Base-by-base conservation (phyloP, 2,329 filamentous ascomycete species). In the Aspergillus neotritici region DNA sequence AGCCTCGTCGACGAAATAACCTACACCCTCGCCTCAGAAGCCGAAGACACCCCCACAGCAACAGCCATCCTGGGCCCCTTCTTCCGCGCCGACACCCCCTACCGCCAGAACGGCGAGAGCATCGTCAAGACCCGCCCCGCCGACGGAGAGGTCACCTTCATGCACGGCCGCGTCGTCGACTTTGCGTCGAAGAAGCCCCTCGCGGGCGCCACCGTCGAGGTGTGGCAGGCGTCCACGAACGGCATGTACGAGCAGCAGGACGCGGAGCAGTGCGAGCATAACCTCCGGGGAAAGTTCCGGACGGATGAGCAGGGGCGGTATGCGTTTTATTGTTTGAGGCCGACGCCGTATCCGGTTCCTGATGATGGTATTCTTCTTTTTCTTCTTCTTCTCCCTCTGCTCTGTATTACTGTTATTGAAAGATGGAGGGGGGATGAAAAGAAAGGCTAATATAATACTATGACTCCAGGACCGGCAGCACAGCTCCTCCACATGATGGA, bases 31-130 rank as follows among this genome's bases (percentile, higher is more conserved):
- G 75, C 77, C 25, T 75, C 76, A 38, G 69, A 74, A 41, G 69
- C 71, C 11, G 58, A 69, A 11, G 73, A 76, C 31, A 72, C 72
- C 1, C 73, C 81, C 9, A 93, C 87, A 4, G 79, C 86, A 2
- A 86, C 85, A 4, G 82, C 87, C 32, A 88, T 94, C 52, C 77
- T 94, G 0, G 88, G 88, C 0, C 88, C 88, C 1, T 94, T 94
- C 70, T 94, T 86, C 79, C 78, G 86, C 5, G 75, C 80, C 34
- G 77, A 89, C 53, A 80, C 87, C 0, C 87, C 87, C 4, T 68
- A 77, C 45, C 77, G 83, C 36, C 68, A 79, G n/a, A 85, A 85
- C 58, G 87, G 85, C 38, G 77, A 74, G 35, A 82, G 73, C 55
- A 87, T 93, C 49, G 68, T 75, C 49, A 72, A 70, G 49, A 76